phyloP scores from a whole-genome alignment of 495 filamentous ascomycete genomes.

The Clohesyomyces aquaticus region DNA sequence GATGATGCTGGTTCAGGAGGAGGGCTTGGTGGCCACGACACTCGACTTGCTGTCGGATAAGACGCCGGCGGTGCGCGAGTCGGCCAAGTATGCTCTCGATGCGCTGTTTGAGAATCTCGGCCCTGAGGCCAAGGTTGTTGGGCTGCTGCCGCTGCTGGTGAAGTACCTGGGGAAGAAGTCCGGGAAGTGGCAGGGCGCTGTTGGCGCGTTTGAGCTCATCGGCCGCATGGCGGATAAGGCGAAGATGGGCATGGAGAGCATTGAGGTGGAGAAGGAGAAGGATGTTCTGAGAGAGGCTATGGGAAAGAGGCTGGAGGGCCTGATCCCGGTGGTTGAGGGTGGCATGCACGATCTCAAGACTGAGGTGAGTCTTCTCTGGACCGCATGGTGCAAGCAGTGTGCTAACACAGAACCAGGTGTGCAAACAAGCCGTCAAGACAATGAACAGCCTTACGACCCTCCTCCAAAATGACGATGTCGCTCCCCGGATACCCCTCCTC shows the following conservation, averaged over 20 bases:
- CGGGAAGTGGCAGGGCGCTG: slow-evolving; percentile 94
- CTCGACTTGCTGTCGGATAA: slow-evolving; percentile 92
- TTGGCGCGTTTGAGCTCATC: slow-evolving; percentile 79
- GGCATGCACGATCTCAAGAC: slow-evolving; percentile 96
- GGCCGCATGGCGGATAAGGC: slow-evolving; percentile 92
- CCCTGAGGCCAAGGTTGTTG: slow-evolving; percentile 78
- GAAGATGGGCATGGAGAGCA: slow-evolving; percentile 76
- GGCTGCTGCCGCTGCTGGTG: slow-evolving; percentile 72
- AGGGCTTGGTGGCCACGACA: slow-evolving; percentile 69
- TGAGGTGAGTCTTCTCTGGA: slow-evolving; percentile 58
- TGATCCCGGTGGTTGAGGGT: slow-evolving; percentile 90
- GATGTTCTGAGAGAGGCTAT: slow-evolving; percentile 87
- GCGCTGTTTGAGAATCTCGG: slow-evolving; percentile 78
- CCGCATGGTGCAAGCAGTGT: slow-evolving; percentile 8
- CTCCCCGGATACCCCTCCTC: slow-evolving; percentile 86
- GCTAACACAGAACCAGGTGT: slow-evolving; percentile 48
- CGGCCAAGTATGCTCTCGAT: slow-evolving; percentile 92
- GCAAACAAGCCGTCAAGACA: slow-evolving; percentile 84
- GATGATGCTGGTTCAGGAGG: slow-evolving; percentile 77
- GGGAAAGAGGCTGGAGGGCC: slow-evolving; percentile 83
- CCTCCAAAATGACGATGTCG: slow-evolving; percentile 95
- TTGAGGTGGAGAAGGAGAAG: slow-evolving; percentile 80
- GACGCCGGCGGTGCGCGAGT: slow-evolving; percentile 81
- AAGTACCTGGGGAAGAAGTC: slow-evolving; percentile 75
- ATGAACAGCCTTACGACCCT: slow-evolving; percentile 90